These are phyloP conservation scores for Mycena olivaceomarginata DNA, from an alignment of 768 basidiomycete species.

Conservation along the genomic window DNA sequence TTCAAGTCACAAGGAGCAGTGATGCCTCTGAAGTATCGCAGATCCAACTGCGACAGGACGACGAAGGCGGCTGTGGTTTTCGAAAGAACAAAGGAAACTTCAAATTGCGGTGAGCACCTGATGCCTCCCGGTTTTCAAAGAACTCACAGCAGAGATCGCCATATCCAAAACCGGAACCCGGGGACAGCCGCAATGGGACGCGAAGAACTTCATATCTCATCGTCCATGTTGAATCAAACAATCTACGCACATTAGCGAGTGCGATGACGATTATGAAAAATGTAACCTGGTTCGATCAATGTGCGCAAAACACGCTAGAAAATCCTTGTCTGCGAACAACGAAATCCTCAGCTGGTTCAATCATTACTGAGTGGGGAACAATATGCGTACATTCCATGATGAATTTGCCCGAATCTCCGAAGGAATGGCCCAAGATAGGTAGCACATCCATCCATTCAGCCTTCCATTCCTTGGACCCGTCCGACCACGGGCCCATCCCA, in stretches of 20 bases:
- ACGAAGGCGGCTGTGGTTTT: conserved; percentile 48
- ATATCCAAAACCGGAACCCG: conserved; percentile 31
- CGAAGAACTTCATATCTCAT: conserved; percentile 37
- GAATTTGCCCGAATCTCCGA: conserved; percentile 56
- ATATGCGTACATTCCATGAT: conserved; percentile 51
- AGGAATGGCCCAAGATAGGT: conserved; percentile 49
- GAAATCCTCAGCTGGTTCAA: background rate
- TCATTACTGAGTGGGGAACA: background rate
- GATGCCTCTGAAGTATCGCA: conserved; percentile 54
- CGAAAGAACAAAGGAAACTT: conserved; percentile 54
- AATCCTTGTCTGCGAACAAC: conserved; percentile 8
- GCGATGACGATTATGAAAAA: background rate
- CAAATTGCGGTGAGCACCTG: background rate
- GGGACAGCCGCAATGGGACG: conserved; percentile 36
- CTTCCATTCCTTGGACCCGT: conserved; percentile 56
- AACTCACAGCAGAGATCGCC: conserved; percentile 41
- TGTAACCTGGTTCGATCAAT: conserved; percentile 35
- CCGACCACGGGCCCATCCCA: conserved; percentile 56
- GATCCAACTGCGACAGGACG: conserved; percentile 56
- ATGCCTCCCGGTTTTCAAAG: background rate
- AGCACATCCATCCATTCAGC: conserved; percentile 52
- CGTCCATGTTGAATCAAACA: conserved; percentile 40
- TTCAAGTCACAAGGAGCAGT: conserved; percentile 48
- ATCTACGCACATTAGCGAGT: conserved; percentile 4
- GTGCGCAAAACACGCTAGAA: conserved; percentile 39